Evolutionary conservation across 768 basidiomycete species (phyloP), one percentile per base, ranked within the genome.

Genomic region (Leucogyrophana mollusca): DNA sequence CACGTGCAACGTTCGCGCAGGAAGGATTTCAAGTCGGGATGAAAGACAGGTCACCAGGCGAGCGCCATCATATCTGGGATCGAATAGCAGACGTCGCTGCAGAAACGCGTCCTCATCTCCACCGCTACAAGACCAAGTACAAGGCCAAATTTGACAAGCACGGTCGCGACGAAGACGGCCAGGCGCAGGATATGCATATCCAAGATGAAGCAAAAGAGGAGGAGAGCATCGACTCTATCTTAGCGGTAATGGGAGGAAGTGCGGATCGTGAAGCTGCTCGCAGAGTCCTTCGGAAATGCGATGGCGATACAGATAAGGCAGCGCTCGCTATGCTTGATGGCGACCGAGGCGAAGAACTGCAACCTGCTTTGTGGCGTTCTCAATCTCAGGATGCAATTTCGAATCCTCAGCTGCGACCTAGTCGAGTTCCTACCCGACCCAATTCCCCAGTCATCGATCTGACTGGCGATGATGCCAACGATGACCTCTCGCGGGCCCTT

Each of bases 281-380:
- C 22, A 69, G 74, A n/a, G 72, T 86, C 17, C 68, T 85, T 45
- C 69, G 78, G 44, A 83, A 83, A 60, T 73, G 79, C 60, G 75
- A 76, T 32, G 80, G 83, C 18, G 71, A 87, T 50, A 65, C 77
- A 44, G 70, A 77, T 38, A 78, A 76, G 57, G 80, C 81, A 10
- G 79, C 73, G 0, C 72, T 72, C 37, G 81, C 80, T 2, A 68
- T 82, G 9, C 51, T 83, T 10, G 66, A 69, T n/a, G 80, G 80
- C 3, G 76, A 80, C 49, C 68, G 62, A 27, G 77, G 72, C 6
- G 71, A 73, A 33, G 56, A 65, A 6, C 22, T 25, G 6, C 49
- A 48, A 13, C 49, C 39, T 9, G 39, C 41, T 16, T 13, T 18
- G 33, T 42, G 24, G 62, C 46, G 43, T 37, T 21, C 45, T 39